phyloP scores from a whole-genome alignment of 2,329 filamentous ascomycete genomes.

The Stachybotrys chartarum region DNA sequence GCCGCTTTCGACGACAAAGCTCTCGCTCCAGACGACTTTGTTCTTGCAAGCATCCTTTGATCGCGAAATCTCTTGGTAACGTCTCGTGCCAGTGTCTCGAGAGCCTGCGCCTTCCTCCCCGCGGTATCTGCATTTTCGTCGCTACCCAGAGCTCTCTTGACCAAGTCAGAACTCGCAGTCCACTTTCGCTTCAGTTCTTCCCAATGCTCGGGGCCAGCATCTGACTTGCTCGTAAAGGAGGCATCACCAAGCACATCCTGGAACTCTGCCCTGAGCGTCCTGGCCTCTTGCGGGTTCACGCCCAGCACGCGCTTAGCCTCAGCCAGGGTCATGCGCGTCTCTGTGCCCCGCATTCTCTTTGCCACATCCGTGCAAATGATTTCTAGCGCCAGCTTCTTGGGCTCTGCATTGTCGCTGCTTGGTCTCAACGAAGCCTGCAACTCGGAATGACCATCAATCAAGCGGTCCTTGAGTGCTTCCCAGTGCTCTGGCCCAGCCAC shows the following conservation, averaged over 20 bases:
- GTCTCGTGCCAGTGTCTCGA: constrained; percentile 67
- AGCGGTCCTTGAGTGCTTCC: constrained; percentile 61
- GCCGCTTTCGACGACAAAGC: neutral
- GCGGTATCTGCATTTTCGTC: constrained; percentile 37
- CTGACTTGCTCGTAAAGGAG: constrained; percentile 65
- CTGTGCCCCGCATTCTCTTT: constrained; percentile 63
- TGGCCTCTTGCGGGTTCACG: constrained; percentile 36
- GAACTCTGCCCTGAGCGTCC: constrained; percentile 59
- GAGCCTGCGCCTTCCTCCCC: constrained; percentile 54
- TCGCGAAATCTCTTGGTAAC: constrained; percentile 71
- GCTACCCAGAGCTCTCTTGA: constrained; percentile 46
- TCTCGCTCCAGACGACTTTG: neutral
- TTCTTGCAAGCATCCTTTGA: constrained; percentile 30
- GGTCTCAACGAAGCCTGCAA: constrained; percentile 55
- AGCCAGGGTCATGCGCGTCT: constrained; percentile 61
- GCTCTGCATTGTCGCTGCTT: constrained; percentile 49
- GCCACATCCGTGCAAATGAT: constrained; percentile 77
- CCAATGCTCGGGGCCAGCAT: constrained; percentile 66
- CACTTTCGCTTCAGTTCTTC: constrained; percentile 61
- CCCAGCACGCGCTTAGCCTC: constrained; percentile 61
- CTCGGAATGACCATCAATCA: constrained; percentile 58
- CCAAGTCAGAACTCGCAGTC: constrained; percentile 49
- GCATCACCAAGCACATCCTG: constrained; percentile 58
- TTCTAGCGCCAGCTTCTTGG: constrained; percentile 64
- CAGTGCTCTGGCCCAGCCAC: constrained; percentile 65